Evolutionary conservation across 2,329 filamentous ascomycete species (phyloP), one percentile per base, ranked within the genome.

Genomic region (Colletotrichum sp.): DNA sequence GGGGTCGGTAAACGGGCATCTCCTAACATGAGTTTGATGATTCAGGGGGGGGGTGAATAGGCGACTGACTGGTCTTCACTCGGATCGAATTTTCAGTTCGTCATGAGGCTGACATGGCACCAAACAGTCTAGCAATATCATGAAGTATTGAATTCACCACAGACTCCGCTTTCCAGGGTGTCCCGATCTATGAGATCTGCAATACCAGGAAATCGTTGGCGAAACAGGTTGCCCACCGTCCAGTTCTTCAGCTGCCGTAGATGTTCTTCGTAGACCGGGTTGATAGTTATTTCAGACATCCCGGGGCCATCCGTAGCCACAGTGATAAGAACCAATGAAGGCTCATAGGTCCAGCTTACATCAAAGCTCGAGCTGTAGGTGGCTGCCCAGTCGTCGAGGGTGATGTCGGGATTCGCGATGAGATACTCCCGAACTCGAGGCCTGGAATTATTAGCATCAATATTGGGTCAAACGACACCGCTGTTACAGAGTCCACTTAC

Each of bases 191-290:
- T 62, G 10, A 34, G 28, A 5, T n/a, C 52, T 12, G 79, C 71
- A 10, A 83, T 78, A 2, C 79, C 79, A 3, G 81, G 81, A 39
- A 82, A 82, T 9, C 76, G 73, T 13, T 76, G 72, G 26, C 81
- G 76, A 60, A 83, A 83, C 1, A 78, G 75, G 7, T 79, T 76
- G 5, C 80, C 81, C 5, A 82, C 80, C 0, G 81, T 81, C 81
- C 81, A 83, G 72, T 82, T 80, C 49, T 77, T 77, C 66, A 83
- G 78, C 55, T 81, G 81, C 4, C 81, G 80, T 44, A 82, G 78
- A 52, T 83, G 81, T 62, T 83, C 80, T 55, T 83, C 81, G 68
- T 80, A 83, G 18, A 83, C 80, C 2, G 82, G 82, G 68, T 83
- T 83, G 28, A 81, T 81, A 4, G 75, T 72, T 13, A 80, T 77